phyloP scores from a whole-genome alignment of 805 yeast genomes.

The Wickerhamomyces xylosicus region DNA sequence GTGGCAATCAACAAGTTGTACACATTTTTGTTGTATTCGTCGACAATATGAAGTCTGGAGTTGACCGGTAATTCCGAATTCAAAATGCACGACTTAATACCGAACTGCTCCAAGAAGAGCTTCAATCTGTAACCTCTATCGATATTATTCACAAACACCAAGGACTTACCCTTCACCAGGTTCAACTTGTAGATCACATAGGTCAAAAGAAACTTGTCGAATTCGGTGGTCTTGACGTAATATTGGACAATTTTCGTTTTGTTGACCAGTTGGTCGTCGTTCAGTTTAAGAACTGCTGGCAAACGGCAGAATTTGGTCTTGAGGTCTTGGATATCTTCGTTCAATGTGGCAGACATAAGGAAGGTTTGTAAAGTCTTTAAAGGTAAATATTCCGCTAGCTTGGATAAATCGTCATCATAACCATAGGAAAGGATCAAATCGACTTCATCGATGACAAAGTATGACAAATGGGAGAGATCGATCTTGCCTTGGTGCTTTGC shows the following conservation, averaged over 20 bases:
- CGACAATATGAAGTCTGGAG: slow-evolving; percentile 90
- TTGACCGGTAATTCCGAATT: slow-evolving; percentile 90
- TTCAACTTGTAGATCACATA: slow-evolving; percentile 87
- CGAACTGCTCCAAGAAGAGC: slow-evolving; percentile 88
- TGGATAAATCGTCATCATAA: slow-evolving; percentile 72
- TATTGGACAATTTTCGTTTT: slow-evolving; percentile 66
- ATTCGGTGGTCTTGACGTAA: slow-evolving; percentile 77
- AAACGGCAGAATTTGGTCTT: slow-evolving; percentile 69
- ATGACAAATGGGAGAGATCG: slow-evolving; percentile 46
- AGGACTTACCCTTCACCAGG: slow-evolving; percentile 82
- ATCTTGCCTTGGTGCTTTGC: slow-evolving; percentile 37
- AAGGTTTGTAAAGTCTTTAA: slow-evolving; percentile 74
- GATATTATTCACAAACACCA: slow-evolving; percentile 85
- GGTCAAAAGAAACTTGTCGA: slow-evolving; percentile 83
- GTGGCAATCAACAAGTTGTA: slow-evolving; percentile 88
- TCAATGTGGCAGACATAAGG: slow-evolving; percentile 92
- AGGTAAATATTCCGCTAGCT: slow-evolving; percentile 56
- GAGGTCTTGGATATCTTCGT: slow-evolving; percentile 71
- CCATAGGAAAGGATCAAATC: slow-evolving; percentile 88
- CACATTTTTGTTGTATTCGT: slow-evolving; percentile 85
- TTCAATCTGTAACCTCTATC: slow-evolving; percentile 93
- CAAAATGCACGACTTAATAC: slow-evolving; percentile 77
- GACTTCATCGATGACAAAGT: slow-evolving; percentile 88
- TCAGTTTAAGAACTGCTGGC: slow-evolving; percentile 74
- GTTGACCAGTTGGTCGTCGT: slow-evolving; percentile 50